Conservation (phyloP, 306 rosid genomes). For the Prosopis cineraria region DNA sequence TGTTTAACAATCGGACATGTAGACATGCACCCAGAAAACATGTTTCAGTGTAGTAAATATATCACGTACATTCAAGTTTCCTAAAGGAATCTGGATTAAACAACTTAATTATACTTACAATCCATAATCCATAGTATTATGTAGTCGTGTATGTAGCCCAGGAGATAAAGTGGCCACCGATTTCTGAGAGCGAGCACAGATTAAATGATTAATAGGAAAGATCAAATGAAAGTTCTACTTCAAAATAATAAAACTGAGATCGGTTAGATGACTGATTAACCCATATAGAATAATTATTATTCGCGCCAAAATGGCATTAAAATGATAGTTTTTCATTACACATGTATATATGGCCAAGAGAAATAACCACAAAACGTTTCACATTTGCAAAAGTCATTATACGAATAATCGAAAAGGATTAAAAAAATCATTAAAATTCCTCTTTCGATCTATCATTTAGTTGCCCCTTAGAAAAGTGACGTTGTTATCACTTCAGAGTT, state of each 20-base stretch:
- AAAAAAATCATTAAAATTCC: neutral
- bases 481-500: constrained; percentile 11
- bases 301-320: neutral
- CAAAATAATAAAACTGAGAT: neutral
- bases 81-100: neutral
- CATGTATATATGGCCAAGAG: neutral
- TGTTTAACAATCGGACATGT: no score
- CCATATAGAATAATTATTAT: neutral
- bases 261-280: neutral
- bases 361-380: neutral
- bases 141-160: neutral
- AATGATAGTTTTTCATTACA: neutral
- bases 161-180: neutral
- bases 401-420: neutral
- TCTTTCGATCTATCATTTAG: neutral
- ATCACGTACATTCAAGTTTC: neutral
- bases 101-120: neutral
- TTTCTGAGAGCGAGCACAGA: no score
- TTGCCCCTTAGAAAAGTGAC: neutral
- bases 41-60: neutral
- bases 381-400: neutral
- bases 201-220: neutral
- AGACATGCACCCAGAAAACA: neutral
- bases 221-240: neutral
- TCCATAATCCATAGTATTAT: neutral